Conservation (phyloP, 2,329 filamentous ascomycete species). For the Penicillium sp. region DNA sequence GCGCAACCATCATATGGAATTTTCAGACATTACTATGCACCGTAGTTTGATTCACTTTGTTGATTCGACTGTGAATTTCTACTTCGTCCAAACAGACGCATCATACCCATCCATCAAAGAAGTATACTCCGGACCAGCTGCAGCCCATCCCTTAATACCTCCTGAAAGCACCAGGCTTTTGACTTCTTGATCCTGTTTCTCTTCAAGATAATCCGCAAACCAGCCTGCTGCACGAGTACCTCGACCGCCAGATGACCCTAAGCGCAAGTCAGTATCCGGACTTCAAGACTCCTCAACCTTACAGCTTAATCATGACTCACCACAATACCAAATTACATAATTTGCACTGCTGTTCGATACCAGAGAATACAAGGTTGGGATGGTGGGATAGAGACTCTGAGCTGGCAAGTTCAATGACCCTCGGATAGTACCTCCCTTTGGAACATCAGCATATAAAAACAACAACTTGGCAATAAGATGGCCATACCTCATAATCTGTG, state of each 20-base stretch:
- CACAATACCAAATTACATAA: conserved; percentile 44
- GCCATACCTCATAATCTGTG: conserved; percentile 46
- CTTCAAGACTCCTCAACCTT: neutral
- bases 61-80: neutral
- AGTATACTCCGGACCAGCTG: conserved; percentile 49
- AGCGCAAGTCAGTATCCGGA: neutral
- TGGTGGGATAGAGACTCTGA: conserved; percentile 40
- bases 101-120: conserved; percentile 50
- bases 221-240: conserved; percentile 56
- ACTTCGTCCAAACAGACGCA: conserved; percentile 18
- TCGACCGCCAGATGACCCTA: conserved; percentile 57
- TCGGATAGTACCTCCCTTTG: conserved; percentile 58
- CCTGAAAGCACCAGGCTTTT: conserved; percentile 52
- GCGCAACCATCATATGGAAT: no score
- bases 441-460: neutral
- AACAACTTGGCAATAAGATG: neutral
- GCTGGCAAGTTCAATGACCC: conserved; percentile 53
- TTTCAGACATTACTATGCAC: no score
- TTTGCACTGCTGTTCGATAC: conserved; percentile 32
- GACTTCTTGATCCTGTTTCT: conserved; percentile 43
- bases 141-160: conserved; percentile 57
- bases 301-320: conserved; percentile 27
- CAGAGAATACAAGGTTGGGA: conserved; percentile 38
- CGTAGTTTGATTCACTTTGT: no score
- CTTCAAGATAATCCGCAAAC: conserved; percentile 54